These are phyloP conservation scores for Backusella psychrophila DNA, from an alignment of 192 early-diverging fungal genomes.

Conservation along the genomic window DNA sequence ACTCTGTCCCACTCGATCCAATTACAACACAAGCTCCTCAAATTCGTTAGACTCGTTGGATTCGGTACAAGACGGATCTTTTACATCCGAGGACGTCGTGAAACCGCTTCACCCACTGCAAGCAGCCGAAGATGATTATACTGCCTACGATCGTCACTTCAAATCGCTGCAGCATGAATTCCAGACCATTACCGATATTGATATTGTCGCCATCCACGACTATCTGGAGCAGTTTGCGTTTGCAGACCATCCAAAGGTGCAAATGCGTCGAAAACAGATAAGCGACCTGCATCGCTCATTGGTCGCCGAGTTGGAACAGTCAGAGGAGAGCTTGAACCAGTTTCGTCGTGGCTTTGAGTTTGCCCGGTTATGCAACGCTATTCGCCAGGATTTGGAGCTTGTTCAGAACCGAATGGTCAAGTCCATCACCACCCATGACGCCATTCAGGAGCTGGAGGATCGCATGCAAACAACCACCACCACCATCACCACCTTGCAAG, in stretches of 20 bases:
- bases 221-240: background rate
- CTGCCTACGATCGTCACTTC: constrained; percentile 10
- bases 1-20: constrained; percentile 1
- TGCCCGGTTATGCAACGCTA: background rate
- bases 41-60: constrained; percentile 2
- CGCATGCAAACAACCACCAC: constrained; percentile 6
- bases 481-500: background rate
- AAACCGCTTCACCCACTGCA: constrained; percentile 17
- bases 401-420: constrained; percentile 31
- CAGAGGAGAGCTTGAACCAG: background rate
- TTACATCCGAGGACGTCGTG: background rate
- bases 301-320: background rate
- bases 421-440: constrained; percentile 25
- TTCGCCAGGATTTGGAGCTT: constrained; percentile 19
- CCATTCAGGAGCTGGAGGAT: constrained; percentile 25
- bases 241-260: background rate
- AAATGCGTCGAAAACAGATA: background rate
- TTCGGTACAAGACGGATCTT: background rate
- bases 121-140: constrained; percentile 19
- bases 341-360: constrained; percentile 2
- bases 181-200: background rate
- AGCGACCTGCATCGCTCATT: background rate
- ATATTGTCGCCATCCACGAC: background rate
- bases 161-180: background rate
- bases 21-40: background rate